Base-by-base conservation (phyloP, 1,284 basidiomycete species). In the Trichosporon ovoides region DNA sequence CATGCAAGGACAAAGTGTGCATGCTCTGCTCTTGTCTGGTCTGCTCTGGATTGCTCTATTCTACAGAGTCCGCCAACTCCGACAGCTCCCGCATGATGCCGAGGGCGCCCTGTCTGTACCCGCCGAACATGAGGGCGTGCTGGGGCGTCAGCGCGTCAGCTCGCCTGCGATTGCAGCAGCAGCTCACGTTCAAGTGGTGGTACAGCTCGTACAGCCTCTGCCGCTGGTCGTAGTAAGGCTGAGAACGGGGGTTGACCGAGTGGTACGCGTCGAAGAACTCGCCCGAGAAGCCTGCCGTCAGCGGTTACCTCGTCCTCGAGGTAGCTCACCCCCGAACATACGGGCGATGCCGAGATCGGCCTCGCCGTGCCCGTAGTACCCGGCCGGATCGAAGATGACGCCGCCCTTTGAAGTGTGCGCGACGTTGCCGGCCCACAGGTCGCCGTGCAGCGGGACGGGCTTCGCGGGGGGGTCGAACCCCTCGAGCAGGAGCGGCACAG, bases 321-420 rank as follows among this genome's bases (percentile, higher is more conserved):
- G 31, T 13, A 7, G 58, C 70, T 56, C 52, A 75, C 75, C 89
- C 2, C 90, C 89, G 68, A 94, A 93, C 62, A 93, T 90, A 38
- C 85, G 81, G 14, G 85, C 86, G 52, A 93, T 91, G 0, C 88
- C 87, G 34, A 93, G 81, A 65, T 94, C 91, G 13, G 87, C 87
- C 78, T 94, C 91, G 62, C 87, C 88, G 69, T 92, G 90, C 3
- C 89, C 90, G 66, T 85, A 92, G 70, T 87, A 90, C 9, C 85
- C 85, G 2, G 88, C 85, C 2, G 89, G 88, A 68, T 94, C 91
- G 68, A 84, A 93, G 48, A 93, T 86, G 3, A 91, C 80, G 3
- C 81, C 84, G 13, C 65, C 62, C 18, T 67, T 71, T 59, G 88
- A 84, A 18, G 81, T 77, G 24, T 57, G 63, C 1, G 88, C 88